Conservation (phyloP, 495 filamentous ascomycete species). For the Lophiotrema nucula region DNA sequence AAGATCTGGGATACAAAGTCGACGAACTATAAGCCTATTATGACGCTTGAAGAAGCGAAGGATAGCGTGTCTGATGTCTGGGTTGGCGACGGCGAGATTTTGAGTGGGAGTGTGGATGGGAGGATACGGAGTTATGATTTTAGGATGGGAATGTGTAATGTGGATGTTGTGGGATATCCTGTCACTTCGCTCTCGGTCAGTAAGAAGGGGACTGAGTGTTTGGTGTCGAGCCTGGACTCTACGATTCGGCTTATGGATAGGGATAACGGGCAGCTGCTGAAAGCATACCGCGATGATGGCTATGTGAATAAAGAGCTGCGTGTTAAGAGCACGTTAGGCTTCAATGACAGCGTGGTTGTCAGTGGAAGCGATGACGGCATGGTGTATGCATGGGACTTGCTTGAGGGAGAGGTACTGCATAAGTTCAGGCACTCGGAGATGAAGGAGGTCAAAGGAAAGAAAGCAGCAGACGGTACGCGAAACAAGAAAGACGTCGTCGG, state of each 20-base stretch:
- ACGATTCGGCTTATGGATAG: constrained; percentile 80
- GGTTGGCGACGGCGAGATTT: constrained; percentile 56
- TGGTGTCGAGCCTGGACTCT: constrained; percentile 76
- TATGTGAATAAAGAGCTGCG: constrained; percentile 40
- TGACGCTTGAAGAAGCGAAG: constrained; percentile 72
- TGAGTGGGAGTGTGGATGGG: constrained; percentile 82
- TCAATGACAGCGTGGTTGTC: constrained; percentile 71
- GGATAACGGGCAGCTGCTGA: constrained; percentile 66
- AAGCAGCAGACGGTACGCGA: constrained; percentile 39
- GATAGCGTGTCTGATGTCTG: constrained; percentile 70
- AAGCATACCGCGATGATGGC: constrained; percentile 55
- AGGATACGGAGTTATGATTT: constrained; percentile 81
- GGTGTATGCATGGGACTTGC: constrained; percentile 87
- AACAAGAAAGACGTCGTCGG: constrained; percentile 55
- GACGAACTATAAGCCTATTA: constrained; percentile 65
- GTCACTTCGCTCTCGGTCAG: constrained; percentile 70
- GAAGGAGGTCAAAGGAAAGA: constrained; percentile 11
- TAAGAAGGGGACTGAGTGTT: constrained; percentile 65
- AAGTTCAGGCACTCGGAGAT: constrained; percentile 36
- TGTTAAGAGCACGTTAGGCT: constrained; percentile 38
- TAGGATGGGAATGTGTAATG: constrained; percentile 69
- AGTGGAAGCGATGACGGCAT: constrained; percentile 79
- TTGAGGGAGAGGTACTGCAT: constrained; percentile 65
- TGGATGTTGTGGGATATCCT: constrained; percentile 66
- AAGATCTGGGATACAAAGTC: constrained; percentile 79